These are phyloP conservation scores for Symmetrospora coprosmae DNA, from an alignment of 768 basidiomycete species.

Conservation along the genomic window DNA sequence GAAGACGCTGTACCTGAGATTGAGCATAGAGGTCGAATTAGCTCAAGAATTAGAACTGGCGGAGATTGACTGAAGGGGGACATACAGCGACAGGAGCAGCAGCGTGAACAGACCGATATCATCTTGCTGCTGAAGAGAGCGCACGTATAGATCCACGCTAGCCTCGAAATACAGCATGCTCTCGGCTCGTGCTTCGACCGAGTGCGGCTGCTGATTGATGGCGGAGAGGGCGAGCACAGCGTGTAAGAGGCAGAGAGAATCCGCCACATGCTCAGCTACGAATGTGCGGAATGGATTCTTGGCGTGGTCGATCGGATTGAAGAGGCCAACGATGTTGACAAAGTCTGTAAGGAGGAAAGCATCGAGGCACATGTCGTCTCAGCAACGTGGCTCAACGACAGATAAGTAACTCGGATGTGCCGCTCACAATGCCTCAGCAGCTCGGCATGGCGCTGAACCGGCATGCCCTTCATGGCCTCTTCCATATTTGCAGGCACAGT, in stretches of 20 bases:
- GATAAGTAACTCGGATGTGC: background rate
- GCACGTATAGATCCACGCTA: slow-evolving; percentile 17
- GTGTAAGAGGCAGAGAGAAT: slow-evolving; percentile 2
- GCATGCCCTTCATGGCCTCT: slow-evolving; percentile 3
- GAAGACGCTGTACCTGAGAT: slow-evolving; percentile 14
- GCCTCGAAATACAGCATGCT: slow-evolving; percentile 15
- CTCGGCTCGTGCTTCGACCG: slow-evolving; percentile 18
- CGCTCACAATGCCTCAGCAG: slow-evolving; percentile 11
- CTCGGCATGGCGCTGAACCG: slow-evolving; percentile 5
- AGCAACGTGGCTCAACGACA: background rate
- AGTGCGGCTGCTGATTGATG: slow-evolving; percentile 16
- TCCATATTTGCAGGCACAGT: background rate
- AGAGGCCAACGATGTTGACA: background rate
- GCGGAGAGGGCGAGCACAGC: slow-evolving; percentile 15
- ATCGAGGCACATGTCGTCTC: background rate
- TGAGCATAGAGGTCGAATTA: no score
- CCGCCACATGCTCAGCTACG: slow-evolving; percentile 7
- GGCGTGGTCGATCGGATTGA: slow-evolving; percentile 13
- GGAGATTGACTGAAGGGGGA: no score
- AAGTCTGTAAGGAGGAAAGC: background rate
- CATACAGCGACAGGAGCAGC: slow-evolving; percentile 11
- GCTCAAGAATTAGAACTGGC: no score
- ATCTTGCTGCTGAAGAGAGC: slow-evolving; percentile 17
- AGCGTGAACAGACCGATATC: slow-evolving; percentile 19
- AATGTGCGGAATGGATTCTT: slow-evolving; percentile 16